Evolutionary conservation across 148 eudicot genomes (phyloP), one percentile per base, ranked within the genome.

Genomic region (Chenopodium album): DNA sequence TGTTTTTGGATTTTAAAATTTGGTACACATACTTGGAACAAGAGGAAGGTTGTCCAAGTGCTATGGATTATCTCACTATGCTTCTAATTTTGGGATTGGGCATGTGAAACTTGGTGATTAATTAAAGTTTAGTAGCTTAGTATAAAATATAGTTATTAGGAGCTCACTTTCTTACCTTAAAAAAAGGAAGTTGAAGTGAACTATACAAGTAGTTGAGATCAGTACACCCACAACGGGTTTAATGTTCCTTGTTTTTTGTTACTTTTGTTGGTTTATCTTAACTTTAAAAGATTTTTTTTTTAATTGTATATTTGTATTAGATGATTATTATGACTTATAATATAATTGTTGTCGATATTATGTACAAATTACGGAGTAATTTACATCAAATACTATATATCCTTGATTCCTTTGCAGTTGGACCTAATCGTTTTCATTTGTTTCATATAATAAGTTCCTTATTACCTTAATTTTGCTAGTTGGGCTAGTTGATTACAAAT

Each of bases 91-190:
- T 46, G 76, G 60, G 3, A 23, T 73, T 47, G 34, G 76, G 37
- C 54, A n/a, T 73, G 32, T 46, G 76, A 73, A 20, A 26, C 26
- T 47, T 46, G 12, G 5, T 47, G 37, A 9, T 19, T 72, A 6
- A 41, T 41, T 37, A 71, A 47, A 16, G 29, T 48, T 22, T 9
- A 8, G 16, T 73, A 72, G 75, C 41, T 31, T 31, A 31, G 1
- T 1, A 22, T 17, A 72, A 2, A 41, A n/a, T n/a, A 73, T 23
- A 47, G 9, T 73, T 73, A 41, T 73, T 73, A 41, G 56, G 60
- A 73, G 59, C 52, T 72, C 75, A 73, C 20, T 73, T 73, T 60
- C 76, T n/a, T 41, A 46, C 59, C 76, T 73, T 48, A 48, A 48
- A 7, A 22, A 73, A 73, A 19, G 76, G 75, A 13, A 69, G 73